Evolutionary conservation across 2,329 filamentous ascomycete species (phyloP).

Genomic region (Diatrype stigma): DNA sequence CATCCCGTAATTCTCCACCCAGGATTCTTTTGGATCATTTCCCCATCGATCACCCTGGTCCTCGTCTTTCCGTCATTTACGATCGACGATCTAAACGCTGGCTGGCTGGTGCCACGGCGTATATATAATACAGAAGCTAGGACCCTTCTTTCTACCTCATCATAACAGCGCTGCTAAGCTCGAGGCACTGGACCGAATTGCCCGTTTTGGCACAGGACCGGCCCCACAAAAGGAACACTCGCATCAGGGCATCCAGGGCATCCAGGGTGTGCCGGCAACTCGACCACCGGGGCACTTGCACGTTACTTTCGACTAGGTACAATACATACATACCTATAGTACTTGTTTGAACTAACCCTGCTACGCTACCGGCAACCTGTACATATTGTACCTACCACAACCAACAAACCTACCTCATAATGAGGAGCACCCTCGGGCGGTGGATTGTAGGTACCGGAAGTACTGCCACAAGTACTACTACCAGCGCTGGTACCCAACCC

Average conservation of each 20-base stretch:
- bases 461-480: not conserved
- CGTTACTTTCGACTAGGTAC: not conserved
- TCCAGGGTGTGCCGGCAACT: not conserved
- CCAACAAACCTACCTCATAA: slow-evolving; percentile 11
- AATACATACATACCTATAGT: no score
- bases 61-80: no score
- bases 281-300: not conserved
- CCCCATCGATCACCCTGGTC: no score
- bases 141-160: not conserved
- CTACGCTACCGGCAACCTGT: not conserved
- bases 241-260: not conserved
- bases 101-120: not conserved
- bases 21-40: no score
- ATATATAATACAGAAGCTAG: not conserved
- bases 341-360: no score
- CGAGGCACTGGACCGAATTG: not conserved
- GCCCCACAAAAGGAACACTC: no score
- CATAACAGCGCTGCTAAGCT: no score
- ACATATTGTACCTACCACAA: not conserved
- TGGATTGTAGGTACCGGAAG: slow-evolving; percentile 23
- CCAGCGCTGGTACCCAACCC: not conserved
- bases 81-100: no score
- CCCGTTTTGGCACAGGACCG: not conserved
- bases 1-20: no score
- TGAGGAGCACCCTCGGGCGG: slow-evolving; percentile 19